Evolutionary conservation across 2,329 filamentous ascomycete species (phyloP).

Genomic region (Exophiala aquamarina): DNA sequence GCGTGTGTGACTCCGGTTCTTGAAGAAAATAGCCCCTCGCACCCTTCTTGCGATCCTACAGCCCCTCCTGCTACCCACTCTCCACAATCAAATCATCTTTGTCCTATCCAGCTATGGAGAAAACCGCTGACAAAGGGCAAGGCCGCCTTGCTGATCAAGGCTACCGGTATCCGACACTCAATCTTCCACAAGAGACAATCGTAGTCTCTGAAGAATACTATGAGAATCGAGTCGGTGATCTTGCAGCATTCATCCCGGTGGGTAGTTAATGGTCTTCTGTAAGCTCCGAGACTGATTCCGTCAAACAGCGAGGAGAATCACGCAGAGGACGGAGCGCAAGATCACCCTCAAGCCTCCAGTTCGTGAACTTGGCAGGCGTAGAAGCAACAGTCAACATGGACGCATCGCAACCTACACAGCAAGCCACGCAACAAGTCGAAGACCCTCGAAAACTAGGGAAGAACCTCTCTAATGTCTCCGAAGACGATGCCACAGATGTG

Average conservation of each 20-base stretch:
- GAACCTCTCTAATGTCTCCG: constrained; percentile 78
- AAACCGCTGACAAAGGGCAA: constrained; percentile 7
- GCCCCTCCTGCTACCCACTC: background rate
- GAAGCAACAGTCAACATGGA: constrained; percentile 29
- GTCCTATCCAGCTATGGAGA: too few relatives aligned
- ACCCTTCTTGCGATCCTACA: background rate
- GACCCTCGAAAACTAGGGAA: constrained; percentile 78
- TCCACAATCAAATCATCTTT: background rate
- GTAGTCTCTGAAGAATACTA: constrained; percentile 12
- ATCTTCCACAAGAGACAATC: constrained; percentile 1
- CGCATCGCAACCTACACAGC: constrained; percentile 49
- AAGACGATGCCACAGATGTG: constrained; percentile 82
- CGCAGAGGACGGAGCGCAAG: background rate
- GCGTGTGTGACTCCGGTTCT: too few relatives aligned
- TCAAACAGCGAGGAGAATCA: background rate
- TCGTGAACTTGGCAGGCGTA: background rate
- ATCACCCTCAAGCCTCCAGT: background rate
- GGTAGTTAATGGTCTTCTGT: background rate
- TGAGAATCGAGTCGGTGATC: constrained; percentile 8
- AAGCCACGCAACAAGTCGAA: constrained; percentile 74
- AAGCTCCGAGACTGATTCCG: background rate
- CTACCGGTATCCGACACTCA: constrained; percentile 3
- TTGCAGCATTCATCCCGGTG: constrained; percentile 9
- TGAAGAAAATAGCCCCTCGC: too few relatives aligned
- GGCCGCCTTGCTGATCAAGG: background rate